These are phyloP conservation scores for Torrubiella hemipterigena DNA, from an alignment of 2,329 filamentous ascomycete species.

Conservation along the genomic window DNA sequence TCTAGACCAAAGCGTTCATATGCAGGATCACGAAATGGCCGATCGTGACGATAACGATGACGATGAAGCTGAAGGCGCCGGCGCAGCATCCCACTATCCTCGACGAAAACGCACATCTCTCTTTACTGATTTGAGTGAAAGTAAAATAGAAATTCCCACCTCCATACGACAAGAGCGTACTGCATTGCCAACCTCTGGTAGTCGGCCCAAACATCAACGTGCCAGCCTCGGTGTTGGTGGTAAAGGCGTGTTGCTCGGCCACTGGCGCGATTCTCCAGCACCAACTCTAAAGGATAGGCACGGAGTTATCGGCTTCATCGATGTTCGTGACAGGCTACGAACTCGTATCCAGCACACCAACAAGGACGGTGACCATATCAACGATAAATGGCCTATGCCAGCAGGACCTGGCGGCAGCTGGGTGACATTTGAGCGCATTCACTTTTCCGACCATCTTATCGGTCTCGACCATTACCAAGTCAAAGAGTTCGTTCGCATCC, in stretches of 20 bases:
- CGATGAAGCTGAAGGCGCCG: conserved; percentile 26
- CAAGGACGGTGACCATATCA: conserved; percentile 33
- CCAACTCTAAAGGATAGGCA: conserved; percentile 39
- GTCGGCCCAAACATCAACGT: conserved; percentile 17
- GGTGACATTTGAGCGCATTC: conserved; percentile 50
- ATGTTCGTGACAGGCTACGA: conserved; percentile 46
- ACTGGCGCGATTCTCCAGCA: conserved; percentile 47
- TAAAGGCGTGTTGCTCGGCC: conserved; percentile 41
- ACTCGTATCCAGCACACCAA: conserved; percentile 43
- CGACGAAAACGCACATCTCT: conserved; percentile 44
- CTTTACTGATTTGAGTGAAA: conserved; percentile 36
- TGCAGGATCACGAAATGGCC: conserved; percentile 11
- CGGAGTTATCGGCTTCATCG: conserved; percentile 50
- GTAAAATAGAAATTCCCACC: conserved; percentile 27
- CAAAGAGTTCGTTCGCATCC: conserved; percentile 50
- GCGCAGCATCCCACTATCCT: conserved; percentile 27
- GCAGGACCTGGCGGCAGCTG: conserved; percentile 50
- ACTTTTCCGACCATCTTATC: conserved; percentile 45
- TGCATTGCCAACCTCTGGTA: conserved; percentile 9
- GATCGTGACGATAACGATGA: conserved; percentile 22
- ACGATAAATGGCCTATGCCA: conserved; percentile 34
- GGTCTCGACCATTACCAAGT: conserved; percentile 43
- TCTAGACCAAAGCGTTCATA: too few species aligned
- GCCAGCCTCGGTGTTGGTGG: conserved; percentile 18
- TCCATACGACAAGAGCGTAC: conserved; percentile 19